Evolutionary conservation across 345 rosid species (phyloP), one percentile per base, ranked within the genome.

Genomic region (Eucalyptus marginata): DNA sequence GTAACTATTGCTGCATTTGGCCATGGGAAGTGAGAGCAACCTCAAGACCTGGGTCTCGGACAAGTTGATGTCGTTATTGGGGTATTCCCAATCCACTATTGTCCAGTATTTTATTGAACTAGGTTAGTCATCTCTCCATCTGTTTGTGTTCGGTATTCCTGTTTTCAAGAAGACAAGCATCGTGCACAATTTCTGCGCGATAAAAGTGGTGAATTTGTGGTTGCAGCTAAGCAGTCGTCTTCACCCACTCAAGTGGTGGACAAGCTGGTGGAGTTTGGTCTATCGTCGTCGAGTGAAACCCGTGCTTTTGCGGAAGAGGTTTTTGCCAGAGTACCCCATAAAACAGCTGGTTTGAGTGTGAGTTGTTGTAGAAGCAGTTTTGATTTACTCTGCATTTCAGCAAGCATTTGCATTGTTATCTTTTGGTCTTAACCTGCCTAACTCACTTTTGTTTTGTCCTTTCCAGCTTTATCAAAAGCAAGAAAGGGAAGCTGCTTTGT

Each of bases 41-140:
- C 91, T 98, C 87, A 97, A 94, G 93, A 93, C 92, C 7, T 98
- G 98, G 98, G 95, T 98, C 16, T 98, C 99, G 5, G 99, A 98
- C 68, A 96, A 92, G 92, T 90, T 98, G 89, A 95, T 97, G 90
- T 90, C 94, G 27, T 86, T 98, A 27, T 92, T 97, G 31, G 99
- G 98, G 24, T 97, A 93, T 90, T 97, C 99, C 10, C 95, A 96
- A 88, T 76, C 93, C n/a, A 92, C 96, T 3, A 92, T 97, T 86
- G 96, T 96, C 51, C 95, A 96, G 86, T 98, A 95, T 88, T 86
- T 96, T 17, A 97, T 97, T 80, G 96, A 94, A 90, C 71, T 95
- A 87, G 92, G 99, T 96, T 58, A 71, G 94, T 91, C 22, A 25
- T 18, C 86, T 20, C 49, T 51, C 54, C 56, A 52, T 66, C 3